These are phyloP conservation scores for Rhizopus sp. DNA, from an alignment of 371 early-diverging fungal genomes.

Conservation along the genomic window DNA sequence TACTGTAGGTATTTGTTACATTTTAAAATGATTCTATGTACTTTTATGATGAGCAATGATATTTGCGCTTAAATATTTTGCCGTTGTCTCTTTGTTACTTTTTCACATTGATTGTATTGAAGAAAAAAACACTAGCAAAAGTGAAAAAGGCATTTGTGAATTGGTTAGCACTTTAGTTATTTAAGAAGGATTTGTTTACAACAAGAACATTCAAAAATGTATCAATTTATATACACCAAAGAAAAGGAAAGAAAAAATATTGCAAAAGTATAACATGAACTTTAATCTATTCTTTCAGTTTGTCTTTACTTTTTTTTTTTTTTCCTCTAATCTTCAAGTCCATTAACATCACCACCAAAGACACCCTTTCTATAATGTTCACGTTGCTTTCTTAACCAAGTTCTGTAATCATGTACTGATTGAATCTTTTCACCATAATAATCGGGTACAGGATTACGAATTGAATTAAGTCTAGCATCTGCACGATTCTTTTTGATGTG, in stretches of 20 bases:
- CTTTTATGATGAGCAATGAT: too few species aligned
- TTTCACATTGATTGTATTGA: too few species aligned
- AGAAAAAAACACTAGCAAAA: too few species aligned
- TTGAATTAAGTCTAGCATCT: conserved; percentile 72
- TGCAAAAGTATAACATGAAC: not conserved
- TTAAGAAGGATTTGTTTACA: too few species aligned
- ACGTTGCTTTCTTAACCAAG: conserved; percentile 90
- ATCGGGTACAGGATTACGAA: conserved; percentile 86
- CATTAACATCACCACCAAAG: conserved; percentile 53
- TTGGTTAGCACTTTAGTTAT: too few species aligned
- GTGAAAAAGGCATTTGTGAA: too few species aligned
- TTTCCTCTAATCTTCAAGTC: conserved; percentile 22
- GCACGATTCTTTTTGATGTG: conserved; percentile 81
- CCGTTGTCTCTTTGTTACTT: too few species aligned
- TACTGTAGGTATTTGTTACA: too few species aligned
- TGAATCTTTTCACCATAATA: conserved; percentile 93
- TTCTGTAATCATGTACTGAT: conserved; percentile 79
- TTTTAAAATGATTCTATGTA: too few species aligned
- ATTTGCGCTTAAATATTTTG: too few species aligned
- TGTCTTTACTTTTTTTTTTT: conserved; percentile 8
- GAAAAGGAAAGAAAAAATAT: not conserved
- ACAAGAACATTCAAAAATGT: too few species aligned
- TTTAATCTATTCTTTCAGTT: conserved; percentile 7
- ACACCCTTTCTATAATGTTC: conserved; percentile 76
- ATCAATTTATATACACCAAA: not conserved